A percentile compares a stretch with the other conserved stretches of the same genome.
These are phyloP conservation scores for Thecaphora thlaspeos DNA, from an alignment of 1,284 basidiomycete species.

Conservation along the genomic window DNA sequence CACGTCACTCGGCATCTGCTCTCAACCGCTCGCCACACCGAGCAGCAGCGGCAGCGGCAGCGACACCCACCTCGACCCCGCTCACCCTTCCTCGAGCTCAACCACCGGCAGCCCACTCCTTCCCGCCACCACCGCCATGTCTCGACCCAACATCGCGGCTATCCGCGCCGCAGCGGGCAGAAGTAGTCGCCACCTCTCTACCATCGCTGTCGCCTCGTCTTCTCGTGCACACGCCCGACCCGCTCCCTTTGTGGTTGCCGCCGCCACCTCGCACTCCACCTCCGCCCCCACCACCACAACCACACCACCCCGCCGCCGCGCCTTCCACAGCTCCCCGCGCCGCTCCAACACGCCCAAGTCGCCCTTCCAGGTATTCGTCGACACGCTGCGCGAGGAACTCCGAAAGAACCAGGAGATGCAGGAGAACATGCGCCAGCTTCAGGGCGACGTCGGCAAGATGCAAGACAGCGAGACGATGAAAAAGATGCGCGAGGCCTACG, in stretches of 20 bases:
- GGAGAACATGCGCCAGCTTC: constrained; percentile 93
- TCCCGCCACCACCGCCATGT: not conserved
- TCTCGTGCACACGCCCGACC: not conserved
- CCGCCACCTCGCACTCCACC: not conserved
- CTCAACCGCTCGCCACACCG: no score
- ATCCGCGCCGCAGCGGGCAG: not conserved
- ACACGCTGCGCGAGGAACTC: constrained; percentile 87
- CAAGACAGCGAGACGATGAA: constrained; percentile 98
- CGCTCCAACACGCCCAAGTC: constrained; percentile 60
- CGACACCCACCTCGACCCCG: no score
- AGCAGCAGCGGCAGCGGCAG: no score
- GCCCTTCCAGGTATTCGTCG: constrained; percentile 93
- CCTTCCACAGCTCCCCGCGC: constrained; percentile 7
- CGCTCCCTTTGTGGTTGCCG: not conserved
- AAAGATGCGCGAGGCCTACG: constrained; percentile 82
- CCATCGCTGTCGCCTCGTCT: not conserved
- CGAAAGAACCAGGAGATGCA: constrained; percentile 90
- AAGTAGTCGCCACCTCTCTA: not conserved
- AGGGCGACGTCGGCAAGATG: constrained; percentile 94
- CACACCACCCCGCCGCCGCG: not conserved
- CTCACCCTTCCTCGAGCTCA: no score
- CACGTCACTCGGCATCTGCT: no score
- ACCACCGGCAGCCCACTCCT: no score
- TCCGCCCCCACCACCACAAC: not conserved
- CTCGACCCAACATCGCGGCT: not conserved